These are phyloP conservation scores for Chrysoporthe austroafricana DNA, from an alignment of 2,329 filamentous ascomycete species.

Conservation along the genomic window DNA sequence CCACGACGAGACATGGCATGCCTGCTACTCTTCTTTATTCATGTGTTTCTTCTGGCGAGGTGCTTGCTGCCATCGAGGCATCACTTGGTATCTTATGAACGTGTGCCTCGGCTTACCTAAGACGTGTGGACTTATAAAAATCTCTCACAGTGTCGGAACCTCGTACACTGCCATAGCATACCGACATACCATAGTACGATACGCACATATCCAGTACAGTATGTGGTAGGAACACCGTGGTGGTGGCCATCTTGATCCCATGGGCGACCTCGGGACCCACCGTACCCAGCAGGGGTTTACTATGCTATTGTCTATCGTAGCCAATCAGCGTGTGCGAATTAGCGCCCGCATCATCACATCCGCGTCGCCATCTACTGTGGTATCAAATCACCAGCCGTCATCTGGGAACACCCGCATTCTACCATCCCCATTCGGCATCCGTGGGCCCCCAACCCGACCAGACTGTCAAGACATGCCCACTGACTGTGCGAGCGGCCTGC, in stretches of 20 bases:
- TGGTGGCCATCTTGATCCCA: too few relatives aligned
- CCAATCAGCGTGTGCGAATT: conserved; percentile 5
- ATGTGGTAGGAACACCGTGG: too few relatives aligned
- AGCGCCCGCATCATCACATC: not conserved
- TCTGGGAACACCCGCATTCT: not conserved
- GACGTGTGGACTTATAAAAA: not conserved
- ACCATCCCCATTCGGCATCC: conserved; percentile 12
- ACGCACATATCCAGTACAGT: too few relatives aligned
- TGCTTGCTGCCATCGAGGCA: too few relatives aligned
- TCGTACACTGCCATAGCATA: too few relatives aligned
- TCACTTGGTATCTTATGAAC: too few relatives aligned
- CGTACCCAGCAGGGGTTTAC: conserved; percentile 5
- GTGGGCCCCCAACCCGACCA: conserved; percentile 1
- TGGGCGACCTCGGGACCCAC: not conserved
- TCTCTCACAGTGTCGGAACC: too few relatives aligned
- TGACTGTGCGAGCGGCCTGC: not conserved
- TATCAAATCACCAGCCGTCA: conserved; percentile 14
- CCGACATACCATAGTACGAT: too few relatives aligned
- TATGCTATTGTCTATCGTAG: not conserved
- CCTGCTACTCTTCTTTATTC: too few relatives aligned
- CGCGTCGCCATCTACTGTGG: not conserved
- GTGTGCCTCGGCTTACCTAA: not conserved
- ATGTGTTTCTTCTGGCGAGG: too few relatives aligned
- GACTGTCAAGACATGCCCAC: not conserved
- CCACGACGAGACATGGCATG: too few relatives aligned